Evolutionary conservation across 176 grass and related monocot species (phyloP), one percentile per base, ranked within the genome.

Genomic region (Neostapfia colusana): DNA sequence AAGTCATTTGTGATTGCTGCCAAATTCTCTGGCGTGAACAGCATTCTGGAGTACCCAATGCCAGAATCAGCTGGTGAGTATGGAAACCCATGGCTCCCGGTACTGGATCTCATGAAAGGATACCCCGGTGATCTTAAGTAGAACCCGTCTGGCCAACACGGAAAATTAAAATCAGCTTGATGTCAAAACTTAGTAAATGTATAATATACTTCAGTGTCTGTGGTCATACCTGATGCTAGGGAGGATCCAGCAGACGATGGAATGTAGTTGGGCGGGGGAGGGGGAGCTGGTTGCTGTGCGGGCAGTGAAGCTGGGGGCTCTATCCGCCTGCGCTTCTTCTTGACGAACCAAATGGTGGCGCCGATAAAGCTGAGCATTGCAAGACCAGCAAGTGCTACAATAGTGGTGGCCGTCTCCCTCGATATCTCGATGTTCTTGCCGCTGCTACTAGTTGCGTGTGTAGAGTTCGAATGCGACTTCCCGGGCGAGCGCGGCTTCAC

Each of bases 21-120:
- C 61, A 93, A 79, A 82, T 93, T 85, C 44, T 93, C 91, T 16
- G 84, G 77, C 13, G 91, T 88, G 84, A 93, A 93, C 13, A 89
- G 84, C 79, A 90, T 83, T 75, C 81, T 90, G 28, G 81, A 85
- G 62, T 86, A 81, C 46, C 91, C 91, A 57, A 93, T 81, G 27
- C 79, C 80, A 11, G 91, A 74, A 25, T 93, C 91, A 0, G 85
- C 81, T 15, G 85, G 85, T 0, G 91, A 93, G 80, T 85, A 90
- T 5, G 88, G 70, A 75, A 83, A 80, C 8, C 82, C 85, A 81
- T 85, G 86, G 69, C 91, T 90, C 31, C 85, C 91, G 20, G 82
- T 79, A 26, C 88, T 80, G 76, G 66, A 71, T 49, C 76, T 83
- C 79, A 88, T 81, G 63, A 93, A 76, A 73, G 85, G 88, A 90